A percentile compares a stretch with the other conserved stretches of the same genome.
Conservation (phyloP, 306 rosid species). For the Gillenia trifoliata region DNA sequence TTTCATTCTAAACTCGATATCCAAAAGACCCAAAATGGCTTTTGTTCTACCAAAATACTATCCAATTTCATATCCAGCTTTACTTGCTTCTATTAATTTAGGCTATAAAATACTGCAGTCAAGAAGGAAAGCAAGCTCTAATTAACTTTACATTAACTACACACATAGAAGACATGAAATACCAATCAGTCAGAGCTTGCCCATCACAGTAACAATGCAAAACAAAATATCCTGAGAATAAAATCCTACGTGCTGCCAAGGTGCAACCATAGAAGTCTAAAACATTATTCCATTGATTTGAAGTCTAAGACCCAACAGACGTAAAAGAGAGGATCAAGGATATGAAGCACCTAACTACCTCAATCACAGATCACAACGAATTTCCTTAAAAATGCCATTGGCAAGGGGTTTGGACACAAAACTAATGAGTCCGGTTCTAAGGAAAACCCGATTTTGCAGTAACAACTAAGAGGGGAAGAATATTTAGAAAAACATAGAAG, state of each 20-base stretch:
- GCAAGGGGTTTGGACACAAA: neutral
- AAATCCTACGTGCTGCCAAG: neutral
- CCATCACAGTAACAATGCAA: neutral
- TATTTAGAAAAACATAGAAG: neutral
- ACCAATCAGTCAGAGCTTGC: neutral
- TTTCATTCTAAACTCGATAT: neutral
- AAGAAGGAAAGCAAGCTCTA: neutral
- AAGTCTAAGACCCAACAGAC: neutral
- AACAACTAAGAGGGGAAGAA: neutral
- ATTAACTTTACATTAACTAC: neutral
- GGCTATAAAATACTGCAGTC: neutral
- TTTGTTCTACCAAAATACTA: neutral
- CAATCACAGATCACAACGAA: neutral
- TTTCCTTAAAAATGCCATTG: neutral
- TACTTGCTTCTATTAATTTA: neutral
- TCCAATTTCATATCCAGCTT: neutral
- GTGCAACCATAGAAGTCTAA: neutral
- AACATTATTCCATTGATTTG: neutral
- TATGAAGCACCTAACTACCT: neutral
- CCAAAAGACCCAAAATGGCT: neutral
- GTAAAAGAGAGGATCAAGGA: neutral
- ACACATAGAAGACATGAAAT: neutral
- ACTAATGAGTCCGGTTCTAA: neutral
- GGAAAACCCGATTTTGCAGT: neutral
- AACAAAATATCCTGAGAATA: neutral